phyloP scores from a whole-genome alignment of 2,329 filamentous ascomycete species.

The Malbranchea zuffiana region DNA sequence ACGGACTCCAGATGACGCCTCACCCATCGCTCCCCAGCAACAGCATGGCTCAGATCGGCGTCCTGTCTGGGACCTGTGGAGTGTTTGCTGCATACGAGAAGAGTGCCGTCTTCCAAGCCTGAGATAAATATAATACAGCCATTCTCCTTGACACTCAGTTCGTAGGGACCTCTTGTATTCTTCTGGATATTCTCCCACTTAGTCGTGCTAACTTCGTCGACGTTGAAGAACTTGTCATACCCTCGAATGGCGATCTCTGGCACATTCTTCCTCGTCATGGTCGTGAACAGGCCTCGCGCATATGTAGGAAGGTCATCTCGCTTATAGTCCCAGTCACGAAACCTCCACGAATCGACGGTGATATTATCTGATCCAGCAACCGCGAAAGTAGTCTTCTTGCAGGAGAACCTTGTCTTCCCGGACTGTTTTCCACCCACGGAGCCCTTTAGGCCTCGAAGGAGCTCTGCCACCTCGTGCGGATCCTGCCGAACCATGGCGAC shows the following conservation, averaged over 20 bases:
- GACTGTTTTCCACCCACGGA: conserved; percentile 41
- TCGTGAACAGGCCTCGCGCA: conserved; percentile 89
- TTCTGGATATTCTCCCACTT: conserved; percentile 68
- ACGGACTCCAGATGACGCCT: conserved; percentile 66
- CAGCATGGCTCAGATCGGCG: conserved; percentile 65
- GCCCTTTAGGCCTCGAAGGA: conserved; percentile 55
- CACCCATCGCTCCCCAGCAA: conserved; percentile 70
- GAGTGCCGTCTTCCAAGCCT: conserved; percentile 74
- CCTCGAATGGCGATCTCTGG: conserved; percentile 76
- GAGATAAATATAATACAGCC: conserved; percentile 99
- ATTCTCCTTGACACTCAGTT: conserved; percentile 94
- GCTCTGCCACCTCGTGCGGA: conserved; percentile 50
- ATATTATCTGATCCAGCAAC: conserved; percentile 56
- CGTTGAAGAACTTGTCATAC: conserved; percentile 99
- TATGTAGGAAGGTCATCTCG: conserved; percentile 75
- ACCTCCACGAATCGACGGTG: conserved; percentile 78
- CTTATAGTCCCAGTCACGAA: conserved; percentile 96
- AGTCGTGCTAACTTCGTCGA: conserved; percentile 69
- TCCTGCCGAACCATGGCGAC: conserved; percentile 56
- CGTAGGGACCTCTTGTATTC: conserved; percentile 76
- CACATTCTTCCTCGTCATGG: conserved; percentile 50
- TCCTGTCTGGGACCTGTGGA: conserved; percentile 76
- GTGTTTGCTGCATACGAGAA: conserved; percentile 98
- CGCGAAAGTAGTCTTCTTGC: conserved; percentile 68
- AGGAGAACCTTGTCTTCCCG: conserved; percentile 52